phyloP scores from a whole-genome alignment of 1,139 yeast species.

The Saccharomyces hybrid region DNA sequence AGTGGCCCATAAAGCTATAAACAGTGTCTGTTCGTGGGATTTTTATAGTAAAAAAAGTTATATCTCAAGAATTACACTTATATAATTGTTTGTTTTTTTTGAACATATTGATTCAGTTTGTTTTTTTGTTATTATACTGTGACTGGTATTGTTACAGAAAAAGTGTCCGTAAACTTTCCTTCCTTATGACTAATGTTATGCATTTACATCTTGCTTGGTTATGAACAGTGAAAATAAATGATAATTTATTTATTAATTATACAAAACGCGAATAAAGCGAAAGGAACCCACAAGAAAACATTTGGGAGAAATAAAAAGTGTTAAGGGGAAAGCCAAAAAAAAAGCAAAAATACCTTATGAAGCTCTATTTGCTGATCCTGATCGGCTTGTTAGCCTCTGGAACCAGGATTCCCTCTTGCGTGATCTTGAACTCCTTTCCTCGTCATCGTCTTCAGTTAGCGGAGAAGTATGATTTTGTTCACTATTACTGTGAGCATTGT shows the following conservation, averaged over 20 bases:
- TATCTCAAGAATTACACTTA: too few species aligned
- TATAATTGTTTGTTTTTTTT: too few species aligned
- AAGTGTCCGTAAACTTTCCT: background rate
- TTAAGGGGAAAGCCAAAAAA: background rate
- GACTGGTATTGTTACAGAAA: background rate
- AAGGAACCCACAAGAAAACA: background rate
- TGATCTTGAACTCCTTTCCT: conserved; percentile 12
- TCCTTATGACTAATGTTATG: background rate
- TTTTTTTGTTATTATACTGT: background rate
- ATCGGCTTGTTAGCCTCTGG: conserved; percentile 26
- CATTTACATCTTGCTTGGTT: background rate
- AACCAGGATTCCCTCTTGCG: conserved; percentile 30
- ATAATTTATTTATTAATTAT: background rate
- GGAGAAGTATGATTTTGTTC: background rate
- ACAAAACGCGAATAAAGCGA: background rate
- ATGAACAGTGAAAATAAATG: background rate
- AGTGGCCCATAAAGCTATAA: too few species aligned
- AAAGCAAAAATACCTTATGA: conserved; percentile 4
- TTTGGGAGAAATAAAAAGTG: background rate
- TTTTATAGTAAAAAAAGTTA: too few species aligned
- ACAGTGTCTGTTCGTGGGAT: too few species aligned
- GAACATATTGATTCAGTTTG: too few species aligned
- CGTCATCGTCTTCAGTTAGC: conserved; percentile 11
- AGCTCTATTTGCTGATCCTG: conserved; percentile 20
- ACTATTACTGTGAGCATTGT: conserved; percentile 3